These are phyloP conservation scores for Bipolaris victoriae DNA, from an alignment of 2,329 filamentous ascomycete genomes.

Conservation along the genomic window DNA sequence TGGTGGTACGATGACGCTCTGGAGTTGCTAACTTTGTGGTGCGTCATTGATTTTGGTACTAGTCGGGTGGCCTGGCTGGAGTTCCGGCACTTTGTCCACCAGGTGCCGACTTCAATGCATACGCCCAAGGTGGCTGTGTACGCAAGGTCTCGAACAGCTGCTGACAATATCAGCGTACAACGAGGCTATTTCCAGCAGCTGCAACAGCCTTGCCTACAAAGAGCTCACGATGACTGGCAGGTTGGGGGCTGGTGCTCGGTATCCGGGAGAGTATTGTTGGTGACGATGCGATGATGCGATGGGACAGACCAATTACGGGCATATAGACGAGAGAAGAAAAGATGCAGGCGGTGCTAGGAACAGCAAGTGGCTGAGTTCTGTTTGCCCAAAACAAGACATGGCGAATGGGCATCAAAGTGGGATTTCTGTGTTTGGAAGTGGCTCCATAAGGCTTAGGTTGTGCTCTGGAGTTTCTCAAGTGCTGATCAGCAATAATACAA, in stretches of 20 bases:
- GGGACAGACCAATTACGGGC: background rate
- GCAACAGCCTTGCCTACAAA: too few species aligned
- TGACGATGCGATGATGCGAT: background rate
- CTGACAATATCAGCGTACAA: background rate
- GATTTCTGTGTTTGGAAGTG: background rate
- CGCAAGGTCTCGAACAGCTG: background rate
- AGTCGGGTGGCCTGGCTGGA: too few species aligned
- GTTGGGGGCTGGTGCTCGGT: background rate
- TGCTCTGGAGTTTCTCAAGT: background rate
- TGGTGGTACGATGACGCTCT: too few species aligned
- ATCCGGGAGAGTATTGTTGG: background rate
- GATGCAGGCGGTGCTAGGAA: too few species aligned
- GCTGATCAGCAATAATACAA: background rate
- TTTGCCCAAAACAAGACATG: background rate
- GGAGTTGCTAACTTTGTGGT: too few species aligned
- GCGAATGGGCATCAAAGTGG: background rate
- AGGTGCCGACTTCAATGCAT: too few species aligned
- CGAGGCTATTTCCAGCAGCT: background rate
- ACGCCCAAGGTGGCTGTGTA: background rate
- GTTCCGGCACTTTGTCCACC: too few species aligned
- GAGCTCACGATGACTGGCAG: background rate
- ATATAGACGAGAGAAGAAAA: background rate
- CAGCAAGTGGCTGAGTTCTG: background rate
- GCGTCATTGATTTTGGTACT: too few species aligned
- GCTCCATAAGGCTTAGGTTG: background rate